Base-by-base conservation (phyloP, 768 basidiomycete genomes). In the Leucocoprinus birnbaumii region DNA sequence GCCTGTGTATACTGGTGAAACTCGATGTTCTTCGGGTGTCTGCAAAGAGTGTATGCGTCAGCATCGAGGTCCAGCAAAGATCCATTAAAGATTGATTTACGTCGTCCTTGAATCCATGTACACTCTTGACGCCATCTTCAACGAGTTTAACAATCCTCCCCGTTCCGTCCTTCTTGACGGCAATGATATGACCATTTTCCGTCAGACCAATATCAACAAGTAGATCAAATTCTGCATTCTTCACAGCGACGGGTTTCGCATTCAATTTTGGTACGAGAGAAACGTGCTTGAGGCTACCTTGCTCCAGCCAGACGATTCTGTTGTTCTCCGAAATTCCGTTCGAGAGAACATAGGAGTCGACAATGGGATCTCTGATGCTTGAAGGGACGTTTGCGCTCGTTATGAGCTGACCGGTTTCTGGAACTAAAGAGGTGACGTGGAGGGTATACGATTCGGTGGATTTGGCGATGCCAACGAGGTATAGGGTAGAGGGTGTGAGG, bases 131-230 rank as follows among this genome's bases (percentile, higher is more conserved):
- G 2, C 73, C 77, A 2, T 78, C 78, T 14, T 72, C 70, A 5
- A 73, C 71, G 6, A 85, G 69, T 57, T 73, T 72, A 41, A 92
- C 61, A 0, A 93, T 74, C 35, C 78, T 73, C 5, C 80, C 81
- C 4, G 76, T 72, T 0, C 85, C 87, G 58, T 85, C 80, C 1
- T 72, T 65, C 47, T 74, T 72, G 45, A 84, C 62, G 2, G 80
- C 88, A 19, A 95, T 72, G 34, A 91, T 75, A 19, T 81, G 68
- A 0, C 89, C 91, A 25, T 74, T 63, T 0, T 65, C 60, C n/a
- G 70, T 65, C 34, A 91, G 70, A 10, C 84, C 84, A 5, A 90
- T 70, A 60, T 93, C 87, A 13, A 81, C 53, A 19, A 95, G 70
- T 26, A 70, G 68, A 10, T 70, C 71, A 65, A 84, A 90, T 16